Base-by-base conservation (phyloP, 2,329 filamentous ascomycete species). In the Stachybotrys chartarum region DNA sequence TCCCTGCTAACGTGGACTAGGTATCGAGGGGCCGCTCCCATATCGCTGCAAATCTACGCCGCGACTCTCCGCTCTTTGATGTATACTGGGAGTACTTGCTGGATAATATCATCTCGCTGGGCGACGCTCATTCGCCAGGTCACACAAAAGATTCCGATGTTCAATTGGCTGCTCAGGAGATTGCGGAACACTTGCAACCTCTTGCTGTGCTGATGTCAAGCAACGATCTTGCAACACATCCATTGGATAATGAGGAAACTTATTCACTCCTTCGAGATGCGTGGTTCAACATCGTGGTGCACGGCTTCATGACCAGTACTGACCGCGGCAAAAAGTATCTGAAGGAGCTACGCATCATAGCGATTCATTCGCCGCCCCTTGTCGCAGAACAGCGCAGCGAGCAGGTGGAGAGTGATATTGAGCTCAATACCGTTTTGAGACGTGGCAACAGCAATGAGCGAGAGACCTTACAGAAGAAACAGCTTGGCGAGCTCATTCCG, bases 201-300 rank as follows among this genome's bases (percentile, higher is more conserved):
- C 78, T 99, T n/a, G 90, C 94, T 7, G 78, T 91, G 1, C 81
- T 99, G 53, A 88, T 96, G 70, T 87, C 90, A 8, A 77, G 75
- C 35, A 82, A 86, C 59, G 79, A 86, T 55, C 71, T 86, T 58
- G 76, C 74, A 24, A 72, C 76, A 18, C 72, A 75, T 48, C 75
- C 72, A 39, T 62, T 75, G 10, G 72, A 73, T 54, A 82, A 88
- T 53, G 87, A 92, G 53, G 85, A 93, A 56, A 83, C 84, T 7
- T 81, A 88, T 58, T 82, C 84, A 30, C 75, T 95, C 55, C 82
- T 94, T 61, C 86, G 93, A 53, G 92, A 99, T 76, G 90, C 91
- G 6, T 99, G 94, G 94, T 97, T 97, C 75, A 99, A 99, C 65
- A 91, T 97, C 59, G 90, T 92, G 24, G 88, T 96, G 1, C 94